Percentiles rank a stretch among this genome's conserved stretches.
Evolutionary conservation across 2,329 filamentous ascomycete species (phyloP).

Genomic region (Ophiocordyceps sinensis): DNA sequence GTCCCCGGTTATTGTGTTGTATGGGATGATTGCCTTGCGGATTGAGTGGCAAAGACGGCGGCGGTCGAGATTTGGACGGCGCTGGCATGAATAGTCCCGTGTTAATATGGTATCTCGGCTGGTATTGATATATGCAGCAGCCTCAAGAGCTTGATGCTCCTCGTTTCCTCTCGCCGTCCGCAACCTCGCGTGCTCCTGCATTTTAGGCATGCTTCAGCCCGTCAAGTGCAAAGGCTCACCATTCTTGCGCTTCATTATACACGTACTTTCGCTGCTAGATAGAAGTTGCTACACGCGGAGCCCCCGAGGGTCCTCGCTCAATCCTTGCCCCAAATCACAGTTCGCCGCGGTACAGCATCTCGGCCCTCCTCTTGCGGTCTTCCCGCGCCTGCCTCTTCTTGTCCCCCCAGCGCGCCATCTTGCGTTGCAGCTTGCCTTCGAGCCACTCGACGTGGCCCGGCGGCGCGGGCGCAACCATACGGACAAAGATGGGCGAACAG

Average conservation of each 20-base stretch:
- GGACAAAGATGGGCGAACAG: conserved; percentile 42
- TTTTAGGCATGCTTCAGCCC: too few relatives aligned
- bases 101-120: too few relatives aligned
- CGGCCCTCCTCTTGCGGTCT: conserved; percentile 38
- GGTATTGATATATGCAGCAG: too few relatives aligned
- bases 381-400: conserved; percentile 37
- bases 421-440: conserved; percentile 28
- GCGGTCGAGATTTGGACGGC: too few relatives aligned
- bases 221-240: background rate
- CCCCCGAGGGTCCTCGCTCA: background rate
- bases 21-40: too few relatives aligned
- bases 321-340: conserved; percentile 19
- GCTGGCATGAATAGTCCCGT: too few relatives aligned
- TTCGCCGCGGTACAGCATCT: conserved; percentile 36
- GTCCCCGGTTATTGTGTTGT: too few relatives aligned
- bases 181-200: too few relatives aligned
- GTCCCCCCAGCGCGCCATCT: conserved; percentile 43
- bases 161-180: too few relatives aligned
- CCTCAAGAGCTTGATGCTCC: too few relatives aligned
- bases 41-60: too few relatives aligned
- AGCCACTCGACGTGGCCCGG: conserved; percentile 31
- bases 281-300: background rate
- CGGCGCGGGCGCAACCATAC: conserved; percentile 39
- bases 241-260: background rate
- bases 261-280: background rate